Percentiles rank a stretch among this genome's conserved stretches.
Evolutionary conservation across 208 protist genomes (phyloP).

Genomic region (Borovskyia barvae): DNA sequence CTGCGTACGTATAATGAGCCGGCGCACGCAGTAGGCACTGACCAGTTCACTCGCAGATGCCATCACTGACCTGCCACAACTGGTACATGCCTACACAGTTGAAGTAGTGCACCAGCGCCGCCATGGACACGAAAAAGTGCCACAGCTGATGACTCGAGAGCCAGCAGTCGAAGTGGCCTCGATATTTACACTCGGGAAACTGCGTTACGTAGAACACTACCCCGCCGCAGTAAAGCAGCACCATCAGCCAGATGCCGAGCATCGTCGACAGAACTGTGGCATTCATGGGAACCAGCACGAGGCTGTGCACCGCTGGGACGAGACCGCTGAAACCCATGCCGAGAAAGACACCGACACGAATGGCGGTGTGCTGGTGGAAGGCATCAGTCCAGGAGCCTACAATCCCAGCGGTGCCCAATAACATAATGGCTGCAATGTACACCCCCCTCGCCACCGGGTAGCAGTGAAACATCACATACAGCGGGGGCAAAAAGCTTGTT

Average conservation of each 20-base stretch:
- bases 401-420: conserved; percentile 61
- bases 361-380: conserved; percentile 37
- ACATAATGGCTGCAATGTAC: conserved; percentile 63
- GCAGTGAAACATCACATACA: conserved; percentile 79
- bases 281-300: conserved; percentile 28
- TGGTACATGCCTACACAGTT: conserved; percentile 74
- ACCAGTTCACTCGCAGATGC: no score
- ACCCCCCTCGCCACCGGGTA: conserved; percentile 44
- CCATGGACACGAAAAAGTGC: conserved; percentile 75
- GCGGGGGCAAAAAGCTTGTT: conserved; percentile 80
- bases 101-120: conserved; percentile 68
- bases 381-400: conserved; percentile 70
- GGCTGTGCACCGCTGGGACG: conserved; percentile 62
- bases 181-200: conserved; percentile 62
- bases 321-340: conserved; percentile 61
- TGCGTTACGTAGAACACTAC: conserved; percentile 78
- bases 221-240: conserved; percentile 65
- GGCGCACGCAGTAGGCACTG: no score
- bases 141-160: conserved; percentile 77
- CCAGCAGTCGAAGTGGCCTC: conserved; percentile 74
- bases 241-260: conserved; percentile 50
- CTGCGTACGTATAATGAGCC: neutral
- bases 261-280: conserved; percentile 29
- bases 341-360: conserved; percentile 66
- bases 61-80: conserved; percentile 43